These are phyloP conservation scores for Trichoderma citrinoviride DNA, from an alignment of 2,329 filamentous ascomycete species.

Conservation along the genomic window DNA sequence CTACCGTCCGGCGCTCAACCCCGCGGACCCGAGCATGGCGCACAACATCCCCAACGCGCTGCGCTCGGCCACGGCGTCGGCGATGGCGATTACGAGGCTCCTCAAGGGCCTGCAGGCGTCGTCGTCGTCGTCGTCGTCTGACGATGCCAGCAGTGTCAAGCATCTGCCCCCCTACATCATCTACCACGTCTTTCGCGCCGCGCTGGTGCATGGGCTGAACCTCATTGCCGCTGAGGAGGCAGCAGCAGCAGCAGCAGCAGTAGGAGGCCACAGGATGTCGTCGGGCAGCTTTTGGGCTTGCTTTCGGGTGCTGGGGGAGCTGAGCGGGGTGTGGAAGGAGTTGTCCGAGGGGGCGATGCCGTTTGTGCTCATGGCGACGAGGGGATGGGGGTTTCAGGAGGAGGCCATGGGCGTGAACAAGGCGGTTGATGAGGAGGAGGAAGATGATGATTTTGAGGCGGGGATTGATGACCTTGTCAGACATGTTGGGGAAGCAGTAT, in stretches of 20 bases:
- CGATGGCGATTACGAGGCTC: background rate
- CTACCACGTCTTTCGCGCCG: slow-evolving; percentile 2
- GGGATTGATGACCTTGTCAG: background rate
- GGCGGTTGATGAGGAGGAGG: background rate
- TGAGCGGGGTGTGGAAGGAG: slow-evolving; percentile 13
- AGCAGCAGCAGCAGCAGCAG: too few relatives aligned
- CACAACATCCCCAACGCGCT: background rate
- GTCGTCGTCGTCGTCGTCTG: too few relatives aligned
- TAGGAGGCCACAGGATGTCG: background rate
- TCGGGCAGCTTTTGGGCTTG: slow-evolving; percentile 18
- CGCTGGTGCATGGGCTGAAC: slow-evolving; percentile 8
- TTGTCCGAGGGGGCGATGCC: slow-evolving; percentile 2
- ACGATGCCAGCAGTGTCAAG: too few relatives aligned
- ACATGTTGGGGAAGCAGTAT: background rate
- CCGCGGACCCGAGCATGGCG: background rate
- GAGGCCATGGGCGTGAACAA: background rate
- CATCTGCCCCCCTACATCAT: background rate
- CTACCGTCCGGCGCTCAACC: slow-evolving; percentile 5
- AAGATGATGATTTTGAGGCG: background rate
- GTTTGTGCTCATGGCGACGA: slow-evolving; percentile 10
- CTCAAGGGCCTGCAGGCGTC: slow-evolving; percentile 5
- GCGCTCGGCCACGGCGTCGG: slow-evolving; percentile 2
- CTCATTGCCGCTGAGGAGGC: background rate
- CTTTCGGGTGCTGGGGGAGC: slow-evolving; percentile 7
- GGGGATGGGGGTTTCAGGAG: slow-evolving; percentile 5